phyloP scores from a whole-genome alignment of 306 rosid genomes.

The Clitoria ternatea region DNA sequence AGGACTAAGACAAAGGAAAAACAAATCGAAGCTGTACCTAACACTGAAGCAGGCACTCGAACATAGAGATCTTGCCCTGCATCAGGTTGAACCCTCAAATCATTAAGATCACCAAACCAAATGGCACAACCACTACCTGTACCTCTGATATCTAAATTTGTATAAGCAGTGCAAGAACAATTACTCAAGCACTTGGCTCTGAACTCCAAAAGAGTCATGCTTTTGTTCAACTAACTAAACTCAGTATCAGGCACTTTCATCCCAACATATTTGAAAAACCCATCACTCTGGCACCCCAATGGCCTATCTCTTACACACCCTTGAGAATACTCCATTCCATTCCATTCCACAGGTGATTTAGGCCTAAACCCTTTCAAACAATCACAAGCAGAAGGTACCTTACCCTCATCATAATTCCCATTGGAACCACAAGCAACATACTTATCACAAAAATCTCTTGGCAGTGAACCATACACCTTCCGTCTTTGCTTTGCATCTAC shows the following conservation, averaged over 20 bases:
- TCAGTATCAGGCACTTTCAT: conserved; percentile 58
- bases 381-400: conserved; percentile 2
- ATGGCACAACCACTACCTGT: conserved; percentile 59
- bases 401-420: conserved; percentile 20
- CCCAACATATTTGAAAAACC: not conserved
- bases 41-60: not conserved
- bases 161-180: conserved; percentile 59
- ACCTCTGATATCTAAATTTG: conserved; percentile 56
- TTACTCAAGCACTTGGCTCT: conserved; percentile 45
- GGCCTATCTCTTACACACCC: conserved; percentile 29
- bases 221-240: conserved; percentile 37
- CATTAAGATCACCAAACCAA: conserved; percentile 64
- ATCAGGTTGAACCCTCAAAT: conserved; percentile 28
- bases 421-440: conserved; percentile 33
- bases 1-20: too few species aligned
- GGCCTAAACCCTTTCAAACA: conserved; percentile 39
- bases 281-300: conserved; percentile 26
- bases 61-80: conserved; percentile 55
- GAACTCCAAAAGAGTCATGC: conserved; percentile 43
- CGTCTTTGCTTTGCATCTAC: not conserved
- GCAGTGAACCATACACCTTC: not conserved
- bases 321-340: not conserved
- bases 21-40: too few species aligned
- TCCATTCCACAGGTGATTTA: not conserved
- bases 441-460: conserved; percentile 2